These are phyloP conservation scores for Yueomyces sp. DNA, from an alignment of 805 yeast species.

Conservation along the genomic window DNA sequence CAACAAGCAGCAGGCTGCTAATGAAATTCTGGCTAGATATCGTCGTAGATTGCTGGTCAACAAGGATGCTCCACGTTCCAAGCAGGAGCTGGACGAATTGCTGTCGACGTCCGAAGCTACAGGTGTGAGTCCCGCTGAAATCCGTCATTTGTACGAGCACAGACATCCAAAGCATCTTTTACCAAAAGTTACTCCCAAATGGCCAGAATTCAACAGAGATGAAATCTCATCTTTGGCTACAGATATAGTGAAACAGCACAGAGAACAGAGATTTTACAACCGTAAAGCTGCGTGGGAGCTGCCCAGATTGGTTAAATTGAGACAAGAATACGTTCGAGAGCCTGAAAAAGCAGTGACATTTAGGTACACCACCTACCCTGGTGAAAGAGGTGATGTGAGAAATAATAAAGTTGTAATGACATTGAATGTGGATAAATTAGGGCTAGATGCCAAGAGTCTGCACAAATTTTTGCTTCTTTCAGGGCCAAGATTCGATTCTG, in stretches of 20 bases:
- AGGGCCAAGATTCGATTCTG: constrained; percentile 60
- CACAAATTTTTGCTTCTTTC: constrained; percentile 74
- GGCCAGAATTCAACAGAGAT: constrained; percentile 34
- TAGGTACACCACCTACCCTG: constrained; percentile 59
- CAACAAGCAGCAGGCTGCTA: not conserved
- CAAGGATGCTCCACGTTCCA: not conserved
- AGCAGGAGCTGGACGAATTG: constrained; percentile 44
- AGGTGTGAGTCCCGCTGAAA: constrained; percentile 25
- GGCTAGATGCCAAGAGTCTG: constrained; percentile 35
- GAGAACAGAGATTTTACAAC: constrained; percentile 63
- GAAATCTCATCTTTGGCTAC: constrained; percentile 63
- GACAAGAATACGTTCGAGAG: constrained; percentile 50
- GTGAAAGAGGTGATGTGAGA: constrained; percentile 38
- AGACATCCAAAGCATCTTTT: not conserved
- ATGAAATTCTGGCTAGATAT: not conserved
- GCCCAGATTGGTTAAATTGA: constrained; percentile 68
- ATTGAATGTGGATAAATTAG: constrained; percentile 40
- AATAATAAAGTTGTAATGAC: constrained; percentile 48
- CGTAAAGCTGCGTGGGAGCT: constrained; percentile 85
- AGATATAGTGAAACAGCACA: constrained; percentile 52
- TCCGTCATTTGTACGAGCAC: constrained; percentile 24
- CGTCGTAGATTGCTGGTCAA: not conserved
- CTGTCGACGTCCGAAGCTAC: constrained; percentile 33
- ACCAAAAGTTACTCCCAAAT: not conserved
- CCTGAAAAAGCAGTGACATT: constrained; percentile 43